A percentile compares a stretch with the other conserved stretches of the same genome.
Evolutionary conservation across 192 early-diverging fungal species (phyloP).

Genomic region (Backusella morwellensis): DNA sequence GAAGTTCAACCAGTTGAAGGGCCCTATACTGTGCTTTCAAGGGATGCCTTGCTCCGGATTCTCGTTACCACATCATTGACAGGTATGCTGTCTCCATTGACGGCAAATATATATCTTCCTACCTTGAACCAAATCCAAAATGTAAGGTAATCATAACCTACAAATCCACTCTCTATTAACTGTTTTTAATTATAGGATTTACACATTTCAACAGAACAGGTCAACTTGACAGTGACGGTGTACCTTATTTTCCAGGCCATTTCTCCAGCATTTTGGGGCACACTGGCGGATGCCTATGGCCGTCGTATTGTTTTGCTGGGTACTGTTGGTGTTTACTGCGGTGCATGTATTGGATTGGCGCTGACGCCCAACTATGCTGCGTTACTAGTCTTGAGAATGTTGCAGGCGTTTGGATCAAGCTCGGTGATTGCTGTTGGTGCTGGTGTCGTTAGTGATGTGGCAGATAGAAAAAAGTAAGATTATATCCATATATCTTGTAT

Average conservation of each 20-base stretch:
- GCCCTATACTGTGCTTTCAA: constrained; percentile 11
- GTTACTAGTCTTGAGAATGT: constrained; percentile 27
- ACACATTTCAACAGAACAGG: not conserved
- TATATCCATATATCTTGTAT: not conserved
- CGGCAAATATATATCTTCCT: constrained; percentile 25
- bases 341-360: constrained; percentile 30
- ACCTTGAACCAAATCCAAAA: constrained; percentile 20
- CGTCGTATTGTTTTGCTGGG: constrained; percentile 32
- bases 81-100: constrained; percentile 25
- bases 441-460: constrained; percentile 3
- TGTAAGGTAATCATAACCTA: not conserved
- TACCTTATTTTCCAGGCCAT: constrained; percentile 31
- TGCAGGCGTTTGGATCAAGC: constrained; percentile 35
- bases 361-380: constrained; percentile 18
- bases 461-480: constrained; percentile 5
- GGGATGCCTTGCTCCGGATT: constrained; percentile 31
- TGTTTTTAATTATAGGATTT: constrained; percentile 1
- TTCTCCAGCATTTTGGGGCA: constrained; percentile 37
- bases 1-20: not conserved
- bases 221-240: constrained; percentile 19
- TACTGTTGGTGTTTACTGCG: constrained; percentile 27
- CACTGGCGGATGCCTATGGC: constrained; percentile 31
- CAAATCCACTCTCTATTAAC: not conserved
- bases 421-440: constrained; percentile 39
- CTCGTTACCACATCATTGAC: constrained; percentile 33